Conservation (phyloP, 768 basidiomycete species). For the Auricularia sp. region DNA sequence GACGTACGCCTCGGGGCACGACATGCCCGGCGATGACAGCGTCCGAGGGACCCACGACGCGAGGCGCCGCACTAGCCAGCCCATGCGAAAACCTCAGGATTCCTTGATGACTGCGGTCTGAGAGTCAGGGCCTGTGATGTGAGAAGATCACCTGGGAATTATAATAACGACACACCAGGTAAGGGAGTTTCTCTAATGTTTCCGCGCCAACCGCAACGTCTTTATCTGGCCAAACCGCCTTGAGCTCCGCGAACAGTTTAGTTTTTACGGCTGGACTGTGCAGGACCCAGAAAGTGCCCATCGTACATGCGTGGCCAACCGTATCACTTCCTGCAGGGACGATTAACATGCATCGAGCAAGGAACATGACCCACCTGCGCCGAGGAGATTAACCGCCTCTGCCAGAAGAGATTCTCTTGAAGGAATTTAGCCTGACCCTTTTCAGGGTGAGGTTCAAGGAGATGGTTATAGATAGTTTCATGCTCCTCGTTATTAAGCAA, state of each 20-base stretch:
- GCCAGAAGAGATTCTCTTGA: slow-evolving; percentile 18
- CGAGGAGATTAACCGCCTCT: slow-evolving; percentile 19
- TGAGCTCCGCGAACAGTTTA: no score
- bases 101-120: slow-evolving; percentile 42
- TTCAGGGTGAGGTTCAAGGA: slow-evolving; percentile 15
- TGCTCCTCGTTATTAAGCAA: slow-evolving; percentile 21
- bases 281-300: no score
- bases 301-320: slow-evolving; percentile 18
- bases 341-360: no score
- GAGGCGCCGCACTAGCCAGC: slow-evolving; percentile 28
- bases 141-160: not conserved
- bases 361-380: slow-evolving; percentile 33
- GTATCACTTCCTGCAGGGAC: slow-evolving; percentile 29
- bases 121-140: slow-evolving; percentile 8
- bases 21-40: slow-evolving; percentile 25
- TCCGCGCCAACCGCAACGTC: slow-evolving; percentile 5
- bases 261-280: no score
- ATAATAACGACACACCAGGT: slow-evolving; percentile 24
- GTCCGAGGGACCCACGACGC: slow-evolving; percentile 28
- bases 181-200: slow-evolving; percentile 35
- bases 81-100: slow-evolving; percentile 34
- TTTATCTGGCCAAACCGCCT: no score
- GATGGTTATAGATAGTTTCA: slow-evolving; percentile 28
- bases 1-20: slow-evolving; percentile 32
- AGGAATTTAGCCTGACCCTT: slow-evolving; percentile 20